Evolutionary conservation across 148 eudicot genomes (phyloP), one percentile per base, ranked within the genome.

Genomic region (Selenicereus undatus): DNA sequence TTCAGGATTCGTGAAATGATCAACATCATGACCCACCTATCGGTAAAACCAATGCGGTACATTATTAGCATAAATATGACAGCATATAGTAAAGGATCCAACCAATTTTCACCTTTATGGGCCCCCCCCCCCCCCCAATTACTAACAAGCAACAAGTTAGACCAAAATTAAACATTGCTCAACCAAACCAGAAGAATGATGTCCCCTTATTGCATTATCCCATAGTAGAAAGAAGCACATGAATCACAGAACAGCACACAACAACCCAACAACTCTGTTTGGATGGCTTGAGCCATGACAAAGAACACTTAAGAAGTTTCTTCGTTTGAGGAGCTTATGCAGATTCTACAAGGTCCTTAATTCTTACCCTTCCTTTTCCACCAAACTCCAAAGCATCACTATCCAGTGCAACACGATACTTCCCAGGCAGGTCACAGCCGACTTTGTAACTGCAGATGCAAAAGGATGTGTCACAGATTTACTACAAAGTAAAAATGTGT

Each of bases 341-440:
- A 17, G 17, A 35, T 32, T 43, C 20, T 45, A 20, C 3, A n/a
- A 21, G 48, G 74, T 58, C 36, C 10, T 18, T 72, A 56, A 58
- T 68, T 71, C 93, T 91, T 90, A 97, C 99, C 85, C 99, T 89
- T 91, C 98, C 99, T 87, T 74, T 90, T 82, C 99, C 99, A 65
- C 99, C 98, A 73, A 94, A 97, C 52, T 91, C 98, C 82, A 80
- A 86, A 76, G 98, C 99, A 86, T 97, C 99, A 86, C 97, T 94
- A 81, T 97, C 98, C 83, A 97, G 88, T 48, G 96, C 99, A 84
- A 97, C 96, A 82, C 91, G 94, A 82, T 97, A 97, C 81, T 89
- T 97, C 76, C 99, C 99, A 62, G 99, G 99, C 84, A 97, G 83
- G 88, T 97, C 98, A 82, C 99, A 97, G 29, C 99, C 99, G 83